Percentiles rank a stretch among this genome's conserved stretches.
Conservation (phyloP, 2,329 filamentous ascomycete genomes). For the Calonectria henricotiae region DNA sequence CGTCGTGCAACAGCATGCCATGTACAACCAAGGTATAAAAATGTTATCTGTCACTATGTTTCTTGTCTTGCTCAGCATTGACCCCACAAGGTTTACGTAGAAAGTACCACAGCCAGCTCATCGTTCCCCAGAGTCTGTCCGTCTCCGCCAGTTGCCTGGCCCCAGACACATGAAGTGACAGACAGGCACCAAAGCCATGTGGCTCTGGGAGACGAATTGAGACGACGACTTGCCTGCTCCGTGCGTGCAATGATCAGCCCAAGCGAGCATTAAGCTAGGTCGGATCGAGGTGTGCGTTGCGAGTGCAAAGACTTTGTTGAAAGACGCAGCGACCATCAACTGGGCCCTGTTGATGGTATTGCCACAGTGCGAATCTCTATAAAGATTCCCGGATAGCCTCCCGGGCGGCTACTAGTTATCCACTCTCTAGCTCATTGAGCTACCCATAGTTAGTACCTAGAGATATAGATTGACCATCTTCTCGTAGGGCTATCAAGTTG, state of each 20-base stretch:
- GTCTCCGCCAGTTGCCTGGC: background rate
- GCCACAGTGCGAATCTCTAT: conserved; percentile 41
- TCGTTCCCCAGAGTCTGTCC: background rate
- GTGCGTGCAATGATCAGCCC: conserved; percentile 17
- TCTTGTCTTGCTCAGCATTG: conserved; percentile 17
- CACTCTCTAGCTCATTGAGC: conserved; percentile 18
- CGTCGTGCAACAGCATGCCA: conserved; percentile 3
- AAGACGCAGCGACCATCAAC: conserved; percentile 2
- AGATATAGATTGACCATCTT: conserved; percentile 2
- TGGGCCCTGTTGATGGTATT: conserved; percentile 23
- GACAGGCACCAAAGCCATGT: conserved; percentile 20
- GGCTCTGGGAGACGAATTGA: conserved; percentile 22
- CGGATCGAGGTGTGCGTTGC: conserved; percentile 32
- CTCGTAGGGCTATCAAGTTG: conserved; percentile 21
- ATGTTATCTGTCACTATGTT: conserved; percentile 29
- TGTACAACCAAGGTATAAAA: conserved; percentile 20
- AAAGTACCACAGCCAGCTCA: conserved; percentile 8
- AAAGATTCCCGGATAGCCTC: conserved; percentile 17
- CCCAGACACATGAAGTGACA: conserved; percentile 30
- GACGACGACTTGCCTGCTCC: background rate
- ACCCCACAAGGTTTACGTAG: conserved; percentile 12
- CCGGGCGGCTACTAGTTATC: conserved; percentile 18
- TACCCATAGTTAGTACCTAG: conserved; percentile 6
- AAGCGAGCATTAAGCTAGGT: conserved; percentile 24
- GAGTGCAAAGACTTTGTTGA: conserved; percentile 21